phyloP scores from a whole-genome alignment of 345 rosid species.

The Boechera retrofracta region DNA sequence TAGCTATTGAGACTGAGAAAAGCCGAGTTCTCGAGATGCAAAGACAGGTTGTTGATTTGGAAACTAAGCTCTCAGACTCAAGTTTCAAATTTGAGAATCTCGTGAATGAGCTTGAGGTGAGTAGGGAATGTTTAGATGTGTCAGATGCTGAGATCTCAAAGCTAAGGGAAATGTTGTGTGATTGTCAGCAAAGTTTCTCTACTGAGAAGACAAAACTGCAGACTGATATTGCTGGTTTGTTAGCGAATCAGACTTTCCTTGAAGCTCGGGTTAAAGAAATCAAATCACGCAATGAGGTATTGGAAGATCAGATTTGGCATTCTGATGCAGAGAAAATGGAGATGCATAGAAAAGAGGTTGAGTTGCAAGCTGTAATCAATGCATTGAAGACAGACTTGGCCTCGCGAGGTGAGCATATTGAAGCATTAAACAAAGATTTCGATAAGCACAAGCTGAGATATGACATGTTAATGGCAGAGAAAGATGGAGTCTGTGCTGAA shows the following conservation, averaged over 20 bases:
- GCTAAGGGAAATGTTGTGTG: conserved; percentile 49
- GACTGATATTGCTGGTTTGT: conserved; percentile 49
- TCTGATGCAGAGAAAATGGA: conserved; percentile 51
- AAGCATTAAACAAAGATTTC: conserved; percentile 53
- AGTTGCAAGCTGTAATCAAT: conserved; percentile 45
- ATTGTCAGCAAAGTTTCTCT: conserved; percentile 57
- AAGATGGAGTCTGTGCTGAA: conserved; percentile 53
- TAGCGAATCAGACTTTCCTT: conserved; percentile 49
- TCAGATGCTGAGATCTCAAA: conserved; percentile 50
- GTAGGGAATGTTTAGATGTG: conserved; percentile 39
- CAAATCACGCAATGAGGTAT: conserved; percentile 44
- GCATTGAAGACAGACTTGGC: conserved; percentile 52
- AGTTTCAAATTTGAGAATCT: conserved; percentile 35
- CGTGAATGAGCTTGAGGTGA: conserved; percentile 48
- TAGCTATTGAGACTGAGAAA: conserved; percentile 49
- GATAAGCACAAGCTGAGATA: conserved; percentile 49
- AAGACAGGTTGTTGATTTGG: conserved; percentile 48
- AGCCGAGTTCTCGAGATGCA: conserved; percentile 43
- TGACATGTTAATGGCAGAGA: conserved; percentile 62
- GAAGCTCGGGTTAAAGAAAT: conserved; percentile 55
- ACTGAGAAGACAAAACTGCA: conserved; percentile 63
- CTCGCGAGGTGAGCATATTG: conserved; percentile 43
- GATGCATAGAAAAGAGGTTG: conserved; percentile 42
- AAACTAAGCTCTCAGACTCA: conserved; percentile 45
- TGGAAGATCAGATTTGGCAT: conserved; percentile 53